Base-by-base conservation (phyloP, 2,329 filamentous ascomycete species). In the Ciborinia camelliae region DNA sequence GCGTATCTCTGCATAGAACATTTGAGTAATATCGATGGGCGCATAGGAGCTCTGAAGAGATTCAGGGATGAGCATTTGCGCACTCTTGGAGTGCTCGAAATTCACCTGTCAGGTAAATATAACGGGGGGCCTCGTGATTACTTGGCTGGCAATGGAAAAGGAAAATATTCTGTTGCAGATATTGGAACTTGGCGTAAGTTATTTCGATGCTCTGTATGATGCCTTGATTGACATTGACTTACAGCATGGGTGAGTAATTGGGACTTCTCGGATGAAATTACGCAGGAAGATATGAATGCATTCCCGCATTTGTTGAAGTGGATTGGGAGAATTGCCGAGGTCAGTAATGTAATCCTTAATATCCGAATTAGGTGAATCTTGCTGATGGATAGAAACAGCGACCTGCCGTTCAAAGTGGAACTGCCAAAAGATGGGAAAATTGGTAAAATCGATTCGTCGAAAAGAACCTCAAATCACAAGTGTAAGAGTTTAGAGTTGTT, bases 71-170 rank as follows among this genome's bases (percentile, higher is more conserved):
- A 84, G 70, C 81, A 79, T 2, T 74, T 82, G 2, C 79, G 82
- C 6, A 79, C 84, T 14, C 84, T 77, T 68, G 81, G 80, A 59
- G 82, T 85, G n/a, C 76, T 84, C n/a, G 82, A 84, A 66, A 81
- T 84, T 64, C 81, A 79, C 12, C 75, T 84, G 1, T 79, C 77
- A 0, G 82, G 82, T 18, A 82, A 82, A 68, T 83, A 81, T 71
- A 79, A 77, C 2, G 80, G 79, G 18, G 73, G 79, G 65, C 76
- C 78, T 15, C 74, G 79, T 15, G 81, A 85, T 9, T 85, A 83
- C 66, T 75, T 84, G 2, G 82, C 81, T 26, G 83, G 82, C 0
- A 79, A 79, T 12, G 81, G 81, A 1, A 80, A 80, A 68, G 83
- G 83, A n/a, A 83, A 81, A 70, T 85, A 84, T 72, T 78, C 76